phyloP scores from a whole-genome alignment of 306 rosid species.

The Rubus idaeus region DNA sequence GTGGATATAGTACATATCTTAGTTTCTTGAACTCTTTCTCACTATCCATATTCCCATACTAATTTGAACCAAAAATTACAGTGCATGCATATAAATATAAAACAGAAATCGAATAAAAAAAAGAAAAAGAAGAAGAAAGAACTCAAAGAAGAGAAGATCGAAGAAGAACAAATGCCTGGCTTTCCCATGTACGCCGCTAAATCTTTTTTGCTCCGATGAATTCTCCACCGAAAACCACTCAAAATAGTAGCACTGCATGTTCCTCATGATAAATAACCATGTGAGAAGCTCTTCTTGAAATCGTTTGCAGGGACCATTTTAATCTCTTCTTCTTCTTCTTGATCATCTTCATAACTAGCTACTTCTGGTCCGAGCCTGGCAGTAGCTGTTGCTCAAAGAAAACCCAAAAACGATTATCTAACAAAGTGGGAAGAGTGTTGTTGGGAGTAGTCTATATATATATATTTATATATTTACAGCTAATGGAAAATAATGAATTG shows the following conservation, averaged over 20 bases:
- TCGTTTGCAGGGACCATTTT: neutral
- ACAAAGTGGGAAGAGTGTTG: neutral
- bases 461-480: neutral
- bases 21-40: conserved; percentile 21
- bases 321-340: conserved; percentile 28
- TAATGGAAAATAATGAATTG: neutral
- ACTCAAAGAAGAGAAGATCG: conserved; percentile 6
- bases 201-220: conserved; percentile 33
- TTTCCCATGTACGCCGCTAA: conserved; percentile 86
- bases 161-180: conserved; percentile 80
- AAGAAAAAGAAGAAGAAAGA: conserved; percentile 1
- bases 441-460: neutral
- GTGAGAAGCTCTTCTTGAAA: conserved; percentile 12
- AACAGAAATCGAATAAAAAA: neutral
- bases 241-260: conserved; percentile 5
- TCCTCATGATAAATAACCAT: conserved; percentile 14
- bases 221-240: conserved; percentile 40
- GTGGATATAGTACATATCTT: conserved; percentile 29
- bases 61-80: conserved; percentile 10
- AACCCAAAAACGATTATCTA: neutral
- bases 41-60: conserved; percentile 22
- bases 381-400: conserved; percentile 2
- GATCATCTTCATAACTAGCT: conserved; percentile 34
- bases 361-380: conserved; percentile 8
- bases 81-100: conserved; percentile 1